phyloP scores from a whole-genome alignment of 176 grass and related monocot species.

The Chrysopogon serrulatus region DNA sequence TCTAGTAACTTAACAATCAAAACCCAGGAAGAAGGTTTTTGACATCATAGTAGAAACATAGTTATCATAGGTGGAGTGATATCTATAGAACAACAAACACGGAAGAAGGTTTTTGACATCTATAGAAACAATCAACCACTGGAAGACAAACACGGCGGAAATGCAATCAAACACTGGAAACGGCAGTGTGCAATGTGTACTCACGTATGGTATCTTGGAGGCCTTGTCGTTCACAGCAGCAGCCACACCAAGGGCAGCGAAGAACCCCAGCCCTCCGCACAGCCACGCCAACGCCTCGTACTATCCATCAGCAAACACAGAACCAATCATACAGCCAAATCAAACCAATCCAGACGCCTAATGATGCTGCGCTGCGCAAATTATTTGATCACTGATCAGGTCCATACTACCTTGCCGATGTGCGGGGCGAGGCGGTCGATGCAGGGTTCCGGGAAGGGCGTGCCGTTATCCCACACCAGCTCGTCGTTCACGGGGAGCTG shows the following conservation, averaged over 20 bases:
- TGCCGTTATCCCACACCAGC: slow-evolving; percentile 96
- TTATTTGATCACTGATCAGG: not conserved
- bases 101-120: too few species aligned
- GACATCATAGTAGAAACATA: slow-evolving; percentile 1
- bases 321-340: slow-evolving; percentile 14
- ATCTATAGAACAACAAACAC: not conserved
- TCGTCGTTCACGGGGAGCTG: slow-evolving; percentile 73
- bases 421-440: slow-evolving; percentile 85
- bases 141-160: not conserved
- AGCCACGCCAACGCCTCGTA: slow-evolving; percentile 94
- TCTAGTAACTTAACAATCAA: not conserved
- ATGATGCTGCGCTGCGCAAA: not conserved
- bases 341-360: slow-evolving; percentile 6
- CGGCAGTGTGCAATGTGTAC: slow-evolving; percentile 8
- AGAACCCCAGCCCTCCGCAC: slow-evolving; percentile 86
- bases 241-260: slow-evolving; percentile 51
- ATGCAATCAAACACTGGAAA: not conserved
- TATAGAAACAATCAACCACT: too few species aligned
- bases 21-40: not conserved
- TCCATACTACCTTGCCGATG: slow-evolving; percentile 79
- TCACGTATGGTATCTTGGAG: slow-evolving; percentile 88
- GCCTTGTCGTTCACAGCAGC: slow-evolving; percentile 85
- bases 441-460: slow-evolving; percentile 88
- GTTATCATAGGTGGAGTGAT: not conserved
- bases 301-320: slow-evolving; percentile 23